These are phyloP conservation scores for Candida ortonii DNA, from an alignment of 805 yeast species.

Conservation along the genomic window DNA sequence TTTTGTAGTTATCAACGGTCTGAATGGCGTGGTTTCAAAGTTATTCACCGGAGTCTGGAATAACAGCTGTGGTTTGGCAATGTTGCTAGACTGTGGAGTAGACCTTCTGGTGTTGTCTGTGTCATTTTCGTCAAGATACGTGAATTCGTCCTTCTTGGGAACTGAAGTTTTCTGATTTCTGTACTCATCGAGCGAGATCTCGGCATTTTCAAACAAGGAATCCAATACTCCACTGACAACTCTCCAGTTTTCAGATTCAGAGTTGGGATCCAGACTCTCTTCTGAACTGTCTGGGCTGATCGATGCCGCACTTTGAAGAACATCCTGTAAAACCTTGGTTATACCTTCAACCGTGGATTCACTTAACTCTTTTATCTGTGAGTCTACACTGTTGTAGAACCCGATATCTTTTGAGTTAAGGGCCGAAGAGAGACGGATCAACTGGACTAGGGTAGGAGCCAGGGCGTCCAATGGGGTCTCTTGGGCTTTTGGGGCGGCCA, in stretches of 20 bases:
- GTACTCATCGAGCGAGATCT: conserved; percentile 56
- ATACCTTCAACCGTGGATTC: conserved; percentile 41
- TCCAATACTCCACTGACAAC: conserved; percentile 63
- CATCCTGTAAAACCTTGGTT: conserved; percentile 43
- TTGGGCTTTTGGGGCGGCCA: too few species aligned
- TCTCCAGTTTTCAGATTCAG: conserved; percentile 56
- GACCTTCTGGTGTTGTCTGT: conserved; percentile 13
- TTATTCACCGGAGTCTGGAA: conserved; percentile 63
- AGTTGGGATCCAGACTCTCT: conserved; percentile 25
- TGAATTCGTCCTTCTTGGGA: conserved; percentile 29
- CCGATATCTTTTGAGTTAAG: conserved; percentile 78
- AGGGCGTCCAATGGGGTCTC: conserved; percentile 24
- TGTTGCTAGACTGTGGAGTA: conserved; percentile 12
- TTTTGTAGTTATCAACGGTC: conserved; percentile 66
- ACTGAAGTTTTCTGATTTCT: conserved; percentile 22
- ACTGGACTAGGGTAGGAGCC: conserved; percentile 49
- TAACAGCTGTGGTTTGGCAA: conserved; percentile 62
- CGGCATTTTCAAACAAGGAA: conserved; percentile 70
- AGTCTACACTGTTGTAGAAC: conserved; percentile 67
- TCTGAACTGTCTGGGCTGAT: conserved; percentile 25
- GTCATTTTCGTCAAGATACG: conserved; percentile 56
- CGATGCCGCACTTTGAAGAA: conserved; percentile 32
- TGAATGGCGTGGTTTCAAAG: conserved; percentile 67
- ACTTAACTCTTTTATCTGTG: conserved; percentile 38
- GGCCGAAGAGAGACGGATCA: conserved; percentile 65